These are phyloP conservation scores for Xylaria sp. DNA, from an alignment of 2,329 filamentous ascomycete genomes.

Conservation along the genomic window DNA sequence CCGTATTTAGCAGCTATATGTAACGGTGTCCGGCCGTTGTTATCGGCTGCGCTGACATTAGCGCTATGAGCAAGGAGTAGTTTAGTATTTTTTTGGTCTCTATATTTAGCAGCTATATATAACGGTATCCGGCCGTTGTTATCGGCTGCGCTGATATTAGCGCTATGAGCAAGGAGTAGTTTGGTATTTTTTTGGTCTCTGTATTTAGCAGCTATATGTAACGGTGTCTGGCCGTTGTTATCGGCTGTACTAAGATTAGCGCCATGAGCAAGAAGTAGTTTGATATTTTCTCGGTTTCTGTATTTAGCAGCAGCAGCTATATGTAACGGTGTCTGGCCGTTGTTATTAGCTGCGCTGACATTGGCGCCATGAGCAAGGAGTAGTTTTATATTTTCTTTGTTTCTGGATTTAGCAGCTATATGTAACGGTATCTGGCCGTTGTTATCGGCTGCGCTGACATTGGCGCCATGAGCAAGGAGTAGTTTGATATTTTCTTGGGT, in stretches of 20 bases:
- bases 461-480: not conserved
- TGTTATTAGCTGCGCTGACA: not conserved
- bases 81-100: not conserved
- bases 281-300: too few species aligned
- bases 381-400: too few species aligned
- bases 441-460: not conserved
- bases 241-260: too few species aligned
- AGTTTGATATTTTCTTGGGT: not conserved
- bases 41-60: not conserved
- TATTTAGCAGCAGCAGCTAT: too few species aligned
- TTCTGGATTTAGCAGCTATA: not conserved
- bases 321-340: conserved; percentile 6
- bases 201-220: not conserved
- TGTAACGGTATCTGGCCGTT: not conserved
- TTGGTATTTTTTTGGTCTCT: not conserved
- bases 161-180: conserved; percentile 36
- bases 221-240: not conserved
- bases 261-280: too few species aligned
- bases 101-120: not conserved
- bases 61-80: not conserved
- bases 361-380: not conserved
- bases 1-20: not conserved
- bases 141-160: not conserved
- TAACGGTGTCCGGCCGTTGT: not conserved
- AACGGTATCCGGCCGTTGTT: not conserved